A percentile compares a stretch with the other conserved stretches of the same genome.
Conservation (phyloP, 768 basidiomycete species). For the Sutorius australiensis region DNA sequence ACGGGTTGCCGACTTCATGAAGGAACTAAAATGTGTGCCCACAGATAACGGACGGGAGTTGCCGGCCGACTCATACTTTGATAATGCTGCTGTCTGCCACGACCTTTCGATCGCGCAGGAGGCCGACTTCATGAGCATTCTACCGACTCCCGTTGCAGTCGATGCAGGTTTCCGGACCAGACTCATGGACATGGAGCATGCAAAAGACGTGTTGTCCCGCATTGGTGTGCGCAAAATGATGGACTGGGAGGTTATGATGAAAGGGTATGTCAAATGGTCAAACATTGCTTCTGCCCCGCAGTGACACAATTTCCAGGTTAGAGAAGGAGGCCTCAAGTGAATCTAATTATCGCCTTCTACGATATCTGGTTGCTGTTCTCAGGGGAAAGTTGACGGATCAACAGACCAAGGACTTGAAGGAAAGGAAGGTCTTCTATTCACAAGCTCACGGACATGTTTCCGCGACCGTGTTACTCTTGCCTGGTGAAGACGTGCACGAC, state of each 20-base stretch:
- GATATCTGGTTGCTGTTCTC: constrained; percentile 60
- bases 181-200: neutral
- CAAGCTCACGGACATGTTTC: neutral
- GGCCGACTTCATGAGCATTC: neutral
- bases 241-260: constrained; percentile 5
- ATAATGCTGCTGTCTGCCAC: constrained; percentile 73
- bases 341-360: constrained; percentile 30
- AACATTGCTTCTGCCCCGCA: constrained; percentile 33
- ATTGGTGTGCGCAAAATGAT: constrained; percentile 36
- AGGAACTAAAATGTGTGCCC: constrained; percentile 58
- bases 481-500: constrained; percentile 57
- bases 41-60: constrained; percentile 67
- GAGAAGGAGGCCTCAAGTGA: constrained; percentile 8
- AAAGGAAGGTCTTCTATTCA: constrained; percentile 9
- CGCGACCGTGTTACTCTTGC: constrained; percentile 68
- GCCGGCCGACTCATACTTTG: constrained; percentile 75
- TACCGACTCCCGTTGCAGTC: neutral
- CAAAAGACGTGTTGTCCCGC: neutral
- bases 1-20: constrained; percentile 46
- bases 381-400: constrained; percentile 26
- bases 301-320: constrained; percentile 4
- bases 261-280: constrained; percentile 35
- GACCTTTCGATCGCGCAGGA: constrained; percentile 11
- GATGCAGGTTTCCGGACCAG: neutral
- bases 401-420: neutral